Base-by-base conservation (phyloP, 352 stramenopile genomes). In the Globisporangium perplexum region DNA sequence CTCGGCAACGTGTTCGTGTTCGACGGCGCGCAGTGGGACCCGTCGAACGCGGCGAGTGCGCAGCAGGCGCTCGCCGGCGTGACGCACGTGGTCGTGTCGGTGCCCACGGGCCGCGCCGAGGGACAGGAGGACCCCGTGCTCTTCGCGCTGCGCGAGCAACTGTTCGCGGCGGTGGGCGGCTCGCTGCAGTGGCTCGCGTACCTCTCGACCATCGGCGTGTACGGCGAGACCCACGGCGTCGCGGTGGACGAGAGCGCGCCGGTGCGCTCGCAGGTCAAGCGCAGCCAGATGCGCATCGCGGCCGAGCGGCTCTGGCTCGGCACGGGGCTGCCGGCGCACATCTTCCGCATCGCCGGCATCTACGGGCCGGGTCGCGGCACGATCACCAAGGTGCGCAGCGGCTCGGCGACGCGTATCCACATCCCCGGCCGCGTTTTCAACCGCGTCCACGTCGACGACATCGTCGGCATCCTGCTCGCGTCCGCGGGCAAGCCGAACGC, bases 161-260 rank as follows among this genome's bases (percentile, higher is more conserved):
- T 94, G 8, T 17, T 90, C 28, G 54, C 50, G 26, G 65, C 53
- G 6, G 69, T 77, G 7, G 59, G 69, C 31, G 47, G 62, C 38
- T 84, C 69, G 49, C 59, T 95, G n/a, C 55, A 74, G 26, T 97
- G 89, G 89, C 62, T 95, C 45, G 90, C 70, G 14, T 97, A 97
- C 62, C 65, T 97, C 43, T 97, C 90, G 31, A 96, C 88, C 24
- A 96, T 95, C 51, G 84, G 86, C n/a, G 90, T 97, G n/a, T 97
- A 97, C 59, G 90, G 90, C 15, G 85, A 97, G 64, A 93, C 81
- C 15, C 53, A 92, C 45, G 90, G 89, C 31, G 63, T 76, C 3
- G 84, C 69, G 38, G 88, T 97, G 39, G 79, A 95, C 17, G 90
- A 97, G 66, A 72, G 62, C 4, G 76, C 82, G n/a, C 75, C 83